Evolutionary conservation across 129 eudicot genomes (phyloP).

Genomic region (Chrysanthemum seticuspe): DNA sequence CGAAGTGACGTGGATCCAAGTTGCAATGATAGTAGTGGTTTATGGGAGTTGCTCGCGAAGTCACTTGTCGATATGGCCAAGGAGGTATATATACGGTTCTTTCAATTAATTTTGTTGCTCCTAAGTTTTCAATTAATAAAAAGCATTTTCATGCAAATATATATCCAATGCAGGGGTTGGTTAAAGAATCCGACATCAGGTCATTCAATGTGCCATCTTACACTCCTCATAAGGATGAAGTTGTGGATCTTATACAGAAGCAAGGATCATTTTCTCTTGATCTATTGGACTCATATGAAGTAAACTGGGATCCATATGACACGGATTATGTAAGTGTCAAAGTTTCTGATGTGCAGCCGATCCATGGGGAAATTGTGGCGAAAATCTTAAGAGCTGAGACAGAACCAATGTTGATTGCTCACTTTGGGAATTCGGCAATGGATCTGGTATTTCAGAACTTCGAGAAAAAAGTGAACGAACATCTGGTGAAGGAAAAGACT

Average conservation of each 20-base stretch:
- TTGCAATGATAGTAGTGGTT: neutral
- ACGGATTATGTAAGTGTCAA: neutral
- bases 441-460: neutral
- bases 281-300: neutral
- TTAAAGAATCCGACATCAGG: neutral
- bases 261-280: neutral
- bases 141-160: no score
- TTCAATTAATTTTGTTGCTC: neutral
- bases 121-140: neutral
- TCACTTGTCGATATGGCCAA: neutral
- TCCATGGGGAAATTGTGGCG: neutral
- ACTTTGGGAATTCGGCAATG: neutral
- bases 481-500: neutral
- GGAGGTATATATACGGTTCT: slow-evolving; percentile 1
- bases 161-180: neutral
- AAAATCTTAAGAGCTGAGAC: neutral
- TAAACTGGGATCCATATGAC: neutral
- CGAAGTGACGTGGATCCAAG: neutral
- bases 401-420: neutral
- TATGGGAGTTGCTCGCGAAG: neutral
- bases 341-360: neutral
- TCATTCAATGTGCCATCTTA: neutral
- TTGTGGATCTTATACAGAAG: neutral
- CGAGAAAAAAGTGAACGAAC: neutral
- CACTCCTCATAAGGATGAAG: neutral